These are phyloP conservation scores for Boletus reticulatus DNA, from an alignment of 768 basidiomycete species.

Conservation along the genomic window DNA sequence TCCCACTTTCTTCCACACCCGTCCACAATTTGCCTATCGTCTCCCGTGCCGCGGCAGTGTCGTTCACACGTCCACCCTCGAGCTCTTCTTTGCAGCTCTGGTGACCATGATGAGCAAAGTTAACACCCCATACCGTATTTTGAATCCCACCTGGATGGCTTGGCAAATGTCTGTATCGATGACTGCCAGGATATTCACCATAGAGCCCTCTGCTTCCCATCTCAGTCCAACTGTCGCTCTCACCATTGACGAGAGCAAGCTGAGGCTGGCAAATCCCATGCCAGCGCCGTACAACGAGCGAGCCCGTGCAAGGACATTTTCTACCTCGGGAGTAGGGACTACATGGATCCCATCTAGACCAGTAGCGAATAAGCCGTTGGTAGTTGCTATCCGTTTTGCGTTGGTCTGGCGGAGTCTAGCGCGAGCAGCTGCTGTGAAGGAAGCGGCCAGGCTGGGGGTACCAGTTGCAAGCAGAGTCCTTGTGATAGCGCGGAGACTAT, in stretches of 20 bases:
- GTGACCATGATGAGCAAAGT: constrained; percentile 17
- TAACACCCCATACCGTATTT: not conserved
- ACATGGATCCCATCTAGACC: constrained; percentile 40
- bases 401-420: constrained; percentile 54
- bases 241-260: constrained; percentile 56
- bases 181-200: constrained; percentile 56
- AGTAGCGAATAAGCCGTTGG: constrained; percentile 46
- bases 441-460: constrained; percentile 56
- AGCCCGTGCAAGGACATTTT: constrained; percentile 53
- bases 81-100: constrained; percentile 77
- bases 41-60: constrained; percentile 49
- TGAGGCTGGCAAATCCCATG: constrained; percentile 66
- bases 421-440: constrained; percentile 68
- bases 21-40: constrained; percentile 49
- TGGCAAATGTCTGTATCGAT: constrained; percentile 80
- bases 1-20: constrained; percentile 54
- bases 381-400: constrained; percentile 34
- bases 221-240: constrained; percentile 57
- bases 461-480: constrained; percentile 71
- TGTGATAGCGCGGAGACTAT: constrained; percentile 71
- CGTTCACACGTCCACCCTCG: constrained; percentile 50
- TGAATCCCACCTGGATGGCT: constrained; percentile 59
- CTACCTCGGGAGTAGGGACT: constrained; percentile 51
- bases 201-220: constrained; percentile 61
- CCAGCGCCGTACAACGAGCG: constrained; percentile 76